These are phyloP conservation scores for Suillus weaverae DNA, from an alignment of 768 basidiomycete species.

Conservation along the genomic window DNA sequence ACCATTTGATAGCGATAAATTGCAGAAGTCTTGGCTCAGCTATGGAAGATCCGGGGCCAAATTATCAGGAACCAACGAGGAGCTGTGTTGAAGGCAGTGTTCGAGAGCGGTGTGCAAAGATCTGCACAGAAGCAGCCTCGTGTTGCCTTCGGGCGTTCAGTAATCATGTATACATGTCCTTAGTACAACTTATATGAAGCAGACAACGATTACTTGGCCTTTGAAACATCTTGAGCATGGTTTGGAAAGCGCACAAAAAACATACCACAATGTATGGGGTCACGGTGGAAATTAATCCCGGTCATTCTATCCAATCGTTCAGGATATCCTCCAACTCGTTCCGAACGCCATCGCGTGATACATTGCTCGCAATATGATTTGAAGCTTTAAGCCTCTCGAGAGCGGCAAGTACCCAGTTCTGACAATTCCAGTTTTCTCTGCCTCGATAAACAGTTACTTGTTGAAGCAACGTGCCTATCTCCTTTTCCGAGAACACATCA, in stretches of 20 bases:
- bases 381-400: slow-evolving; percentile 24
- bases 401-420: slow-evolving; percentile 29
- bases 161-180: background rate
- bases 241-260: no score
- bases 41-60: background rate
- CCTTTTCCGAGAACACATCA: slow-evolving; percentile 11
- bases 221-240: background rate
- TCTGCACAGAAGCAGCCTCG: background rate
- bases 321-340: slow-evolving; percentile 26
- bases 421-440: slow-evolving; percentile 34
- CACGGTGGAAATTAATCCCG: background rate
- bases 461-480: slow-evolving; percentile 22
- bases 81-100: background rate
- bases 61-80: background rate
- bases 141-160: background rate
- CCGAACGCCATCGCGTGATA: slow-evolving; percentile 22
- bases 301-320: slow-evolving; percentile 23
- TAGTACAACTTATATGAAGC: background rate
- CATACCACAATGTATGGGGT: background rate
- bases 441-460: slow-evolving; percentile 26
- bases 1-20: background rate
- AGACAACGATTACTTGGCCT: background rate
- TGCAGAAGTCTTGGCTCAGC: background rate
- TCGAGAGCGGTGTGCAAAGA: background rate
- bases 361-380: slow-evolving; percentile 16